Evolutionary conservation across 176 grass and related monocot genomes (phyloP).

Genomic region (Musa acuminata): DNA sequence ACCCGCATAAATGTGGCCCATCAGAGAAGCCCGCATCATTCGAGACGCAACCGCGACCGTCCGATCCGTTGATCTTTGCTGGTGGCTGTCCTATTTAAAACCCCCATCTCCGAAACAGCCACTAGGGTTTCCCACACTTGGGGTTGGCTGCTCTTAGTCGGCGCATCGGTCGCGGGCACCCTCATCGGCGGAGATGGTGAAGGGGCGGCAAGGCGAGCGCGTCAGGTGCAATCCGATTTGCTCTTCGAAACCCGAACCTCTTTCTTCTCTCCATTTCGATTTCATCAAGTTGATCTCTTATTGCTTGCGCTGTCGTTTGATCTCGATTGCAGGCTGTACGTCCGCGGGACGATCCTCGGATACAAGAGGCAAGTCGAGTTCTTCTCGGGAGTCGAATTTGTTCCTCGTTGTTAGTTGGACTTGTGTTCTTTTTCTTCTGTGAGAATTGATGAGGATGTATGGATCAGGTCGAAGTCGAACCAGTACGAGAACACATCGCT

Average conservation of each 20-base stretch:
- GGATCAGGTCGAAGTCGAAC: slow-evolving; percentile 9
- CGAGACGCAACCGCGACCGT: background rate
- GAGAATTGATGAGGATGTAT: background rate
- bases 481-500: slow-evolving; percentile 10
- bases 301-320: too few species aligned
- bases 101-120: too few species aligned
- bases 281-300: background rate
- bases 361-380: slow-evolving; percentile 1
- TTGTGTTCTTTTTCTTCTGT: background rate
- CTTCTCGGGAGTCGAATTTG: background rate
- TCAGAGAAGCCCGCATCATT: background rate
- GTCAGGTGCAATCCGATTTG: background rate
- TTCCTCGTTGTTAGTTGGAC: background rate
- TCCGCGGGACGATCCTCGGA: slow-evolving; percentile 4
- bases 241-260: background rate
- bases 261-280: background rate
- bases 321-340: background rate
- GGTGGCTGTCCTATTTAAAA: background rate
- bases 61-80: background rate
- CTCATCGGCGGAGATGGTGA: slow-evolving; percentile 5
- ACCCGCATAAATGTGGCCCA: background rate
- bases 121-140: background rate
- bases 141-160: too few species aligned
- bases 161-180: background rate
- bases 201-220: slow-evolving; percentile 7